Evolutionary conservation across 2,329 filamentous ascomycete genomes (phyloP), one percentile per base, ranked within the genome.

Genomic region (Venturia aucupariae): DNA sequence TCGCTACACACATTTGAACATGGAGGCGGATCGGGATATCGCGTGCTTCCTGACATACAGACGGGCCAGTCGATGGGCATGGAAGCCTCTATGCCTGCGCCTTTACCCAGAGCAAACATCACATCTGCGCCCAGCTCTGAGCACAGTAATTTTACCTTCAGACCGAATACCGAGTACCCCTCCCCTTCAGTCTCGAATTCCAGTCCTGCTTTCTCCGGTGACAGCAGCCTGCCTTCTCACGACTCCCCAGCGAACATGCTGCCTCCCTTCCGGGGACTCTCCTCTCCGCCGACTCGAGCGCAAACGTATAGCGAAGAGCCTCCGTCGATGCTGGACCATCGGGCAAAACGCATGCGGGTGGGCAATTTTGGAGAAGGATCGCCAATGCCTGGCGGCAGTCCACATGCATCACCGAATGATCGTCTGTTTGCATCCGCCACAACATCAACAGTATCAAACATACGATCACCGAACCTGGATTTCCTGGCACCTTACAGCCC

Each of bases 401-500:
- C 44, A 19, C 51, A n/a, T 13, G 51, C 27, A 35, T 13, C 48
- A 11, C 35, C 64, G 60, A 17, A 30, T 48, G 27, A 54, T 19
- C 38, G 30, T n/a, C 8, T 64, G 57, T 22, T 42, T 65, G 55
- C 8, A 22, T 51, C 48, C 30, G 59, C 48, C 51, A 61, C 65
- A 17, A 39, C 22, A n/a, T 48, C 65, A 27, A 66, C 66, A 48
- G 61, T 59, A 15, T 63, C 68, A 57, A 71, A 75, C 30, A 69
- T 75, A 44, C 72, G 71, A 54, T 78, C 77, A 41, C 77, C 77
- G 22, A 71, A 72, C 3, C 19, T 54, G 61, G 46, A 32, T 17
- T 41, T 63, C 41, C 51, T 55, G 5, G 15, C 24, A 44, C 72
- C 77, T 27, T 78, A 76, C 65, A 78, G 75, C 65, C 76, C 75